These are phyloP conservation scores for Crucibulum parvulum DNA, from an alignment of 1,284 basidiomycete species.

Conservation along the genomic window DNA sequence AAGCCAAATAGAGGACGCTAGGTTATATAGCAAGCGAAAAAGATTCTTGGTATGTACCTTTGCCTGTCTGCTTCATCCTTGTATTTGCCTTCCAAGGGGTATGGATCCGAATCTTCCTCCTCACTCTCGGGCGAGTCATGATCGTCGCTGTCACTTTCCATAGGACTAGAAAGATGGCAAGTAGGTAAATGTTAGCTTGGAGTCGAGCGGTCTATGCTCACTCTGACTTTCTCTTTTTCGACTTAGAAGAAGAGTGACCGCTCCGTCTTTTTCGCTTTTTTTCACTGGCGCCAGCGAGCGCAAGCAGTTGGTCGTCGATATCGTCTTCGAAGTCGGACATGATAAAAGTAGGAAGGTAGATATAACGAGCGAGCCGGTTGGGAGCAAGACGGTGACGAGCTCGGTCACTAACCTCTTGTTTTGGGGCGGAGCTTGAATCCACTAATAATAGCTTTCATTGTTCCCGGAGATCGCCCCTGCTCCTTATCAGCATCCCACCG, in stretches of 20 bases:
- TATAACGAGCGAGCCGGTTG: no score
- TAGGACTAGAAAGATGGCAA: conserved; percentile 19
- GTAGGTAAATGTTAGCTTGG: conserved; percentile 5
- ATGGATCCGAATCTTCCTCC: conserved; percentile 70
- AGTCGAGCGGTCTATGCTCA: conserved; percentile 29
- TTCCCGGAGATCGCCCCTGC: no score
- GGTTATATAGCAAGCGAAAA: conserved; percentile 21
- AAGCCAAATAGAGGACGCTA: conserved; percentile 30
- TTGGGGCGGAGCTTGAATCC: no score
- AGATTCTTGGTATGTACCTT: conserved; percentile 49
- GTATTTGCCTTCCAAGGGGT: conserved; percentile 92
- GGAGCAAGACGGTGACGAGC: no score
- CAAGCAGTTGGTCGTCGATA: conserved; percentile 55
- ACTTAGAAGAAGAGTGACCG: conserved; percentile 32
- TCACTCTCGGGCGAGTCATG: conserved; percentile 65
- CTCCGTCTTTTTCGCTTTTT: conserved; percentile 45
- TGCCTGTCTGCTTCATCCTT: conserved; percentile 84
- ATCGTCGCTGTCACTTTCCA: conserved; percentile 48
- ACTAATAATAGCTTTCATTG: no score
- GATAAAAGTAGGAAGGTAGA: conserved; percentile 6
- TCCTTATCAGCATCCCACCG: no score
- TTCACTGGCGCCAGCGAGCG: conserved; percentile 47
- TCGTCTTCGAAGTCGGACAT: conserved; percentile 75
- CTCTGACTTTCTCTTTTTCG: conserved; percentile 52
- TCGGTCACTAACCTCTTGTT: no score